Evolutionary conservation across 1,284 basidiomycete species (phyloP).

Genomic region (Pulveroboletus sp.): DNA sequence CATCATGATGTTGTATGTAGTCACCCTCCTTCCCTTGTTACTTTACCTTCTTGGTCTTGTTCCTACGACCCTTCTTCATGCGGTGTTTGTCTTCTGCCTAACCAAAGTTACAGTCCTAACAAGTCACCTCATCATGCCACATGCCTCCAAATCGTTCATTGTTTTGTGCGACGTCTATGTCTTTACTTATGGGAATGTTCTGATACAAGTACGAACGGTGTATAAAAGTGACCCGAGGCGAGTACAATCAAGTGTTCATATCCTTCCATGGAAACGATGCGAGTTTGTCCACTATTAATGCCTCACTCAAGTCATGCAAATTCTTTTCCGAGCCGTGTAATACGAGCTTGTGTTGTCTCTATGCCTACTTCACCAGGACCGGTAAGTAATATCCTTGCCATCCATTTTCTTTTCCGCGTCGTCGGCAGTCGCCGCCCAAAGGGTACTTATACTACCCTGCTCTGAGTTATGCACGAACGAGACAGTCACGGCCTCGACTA

Average conservation of each 20-base stretch:
- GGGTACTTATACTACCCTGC: slow-evolving; percentile 38
- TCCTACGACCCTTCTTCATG: neutral
- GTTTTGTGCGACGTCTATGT: slow-evolving; percentile 1
- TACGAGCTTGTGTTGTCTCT: slow-evolving; percentile 40
- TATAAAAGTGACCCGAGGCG: slow-evolving; percentile 1
- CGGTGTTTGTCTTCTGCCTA: neutral
- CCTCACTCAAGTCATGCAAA: slow-evolving; percentile 38
- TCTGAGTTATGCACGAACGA: slow-evolving; percentile 42
- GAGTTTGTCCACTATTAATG: slow-evolving; percentile 37
- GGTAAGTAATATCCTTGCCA: slow-evolving; percentile 44
- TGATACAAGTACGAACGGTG: slow-evolving; percentile 1
- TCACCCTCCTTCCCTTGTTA: neutral
- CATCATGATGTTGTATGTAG: slow-evolving; percentile 21
- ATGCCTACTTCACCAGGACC: slow-evolving; percentile 40
- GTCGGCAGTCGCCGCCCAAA: slow-evolving; percentile 40
- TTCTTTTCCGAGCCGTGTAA: slow-evolving; percentile 40
- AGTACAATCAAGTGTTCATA: slow-evolving; percentile 2
- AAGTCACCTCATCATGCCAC: neutral
- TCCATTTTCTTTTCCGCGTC: slow-evolving; percentile 31
- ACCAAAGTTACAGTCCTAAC: neutral
- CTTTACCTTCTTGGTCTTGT: neutral
- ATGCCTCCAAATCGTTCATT: neutral
- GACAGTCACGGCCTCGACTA: slow-evolving; percentile 36
- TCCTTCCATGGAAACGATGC: slow-evolving; percentile 27
- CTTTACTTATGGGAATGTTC: neutral